Conservation (phyloP, 129 eudicot genomes). For the Chrysanthemum seticuspe region DNA sequence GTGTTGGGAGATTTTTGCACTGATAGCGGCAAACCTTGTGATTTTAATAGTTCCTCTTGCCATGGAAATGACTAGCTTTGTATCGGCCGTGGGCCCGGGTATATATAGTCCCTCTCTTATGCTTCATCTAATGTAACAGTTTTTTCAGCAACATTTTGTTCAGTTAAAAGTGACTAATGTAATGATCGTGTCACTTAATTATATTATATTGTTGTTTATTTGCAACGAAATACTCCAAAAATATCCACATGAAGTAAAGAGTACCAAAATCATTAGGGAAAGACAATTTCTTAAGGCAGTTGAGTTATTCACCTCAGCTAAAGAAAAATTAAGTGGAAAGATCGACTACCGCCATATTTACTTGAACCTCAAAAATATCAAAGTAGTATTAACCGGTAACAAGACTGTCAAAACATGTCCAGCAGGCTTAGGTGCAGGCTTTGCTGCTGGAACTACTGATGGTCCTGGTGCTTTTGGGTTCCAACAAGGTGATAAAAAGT, state of each 20-base stretch:
- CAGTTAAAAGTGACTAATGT: neutral
- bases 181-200: neutral
- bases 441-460: conserved; percentile 82
- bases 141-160: neutral
- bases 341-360: conserved; percentile 52
- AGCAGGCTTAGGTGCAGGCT: conserved; percentile 65
- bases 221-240: conserved; percentile 25
- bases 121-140: neutral
- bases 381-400: conserved; percentile 39
- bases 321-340: conserved; percentile 54
- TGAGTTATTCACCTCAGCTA: conserved; percentile 47
- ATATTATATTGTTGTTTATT: neutral
- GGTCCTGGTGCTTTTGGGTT: conserved; percentile 79
- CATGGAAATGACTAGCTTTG: conserved; percentile 62
- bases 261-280: conserved; percentile 66
- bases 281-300: conserved; percentile 64
- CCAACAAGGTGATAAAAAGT: conserved; percentile 75
- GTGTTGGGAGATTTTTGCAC: conserved; percentile 72
- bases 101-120: neutral
- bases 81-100: conserved; percentile 65
- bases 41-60: conserved; percentile 64
- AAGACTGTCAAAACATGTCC: conserved; percentile 57
- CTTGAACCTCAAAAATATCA: conserved; percentile 51
- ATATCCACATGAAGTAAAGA: conserved; percentile 59
- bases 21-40: conserved; percentile 57